A percentile compares a stretch with the other conserved stretches of the same genome.
These are phyloP conservation scores for Plantago lanceolata DNA, from an alignment of 305 asterid species.

Conservation along the genomic window DNA sequence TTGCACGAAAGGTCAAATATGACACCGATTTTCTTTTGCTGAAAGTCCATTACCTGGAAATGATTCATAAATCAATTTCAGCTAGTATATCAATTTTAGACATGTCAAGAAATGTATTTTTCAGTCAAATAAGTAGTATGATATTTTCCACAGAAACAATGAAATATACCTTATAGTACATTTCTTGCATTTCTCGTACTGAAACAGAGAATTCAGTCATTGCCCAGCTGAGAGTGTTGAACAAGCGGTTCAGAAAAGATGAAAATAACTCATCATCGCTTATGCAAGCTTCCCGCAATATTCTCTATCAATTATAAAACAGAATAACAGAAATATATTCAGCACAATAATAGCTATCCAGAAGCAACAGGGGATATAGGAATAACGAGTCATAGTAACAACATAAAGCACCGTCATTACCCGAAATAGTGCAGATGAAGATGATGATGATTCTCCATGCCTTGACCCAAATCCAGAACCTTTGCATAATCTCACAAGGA, in stretches of 20 bases:
- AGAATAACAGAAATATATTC: conserved; percentile 8
- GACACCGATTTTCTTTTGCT: conserved; percentile 80
- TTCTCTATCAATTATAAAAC: conserved; percentile 38
- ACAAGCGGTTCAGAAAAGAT: conserved; percentile 78
- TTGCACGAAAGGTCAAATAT: conserved; percentile 93
- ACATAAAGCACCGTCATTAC: conserved; percentile 28
- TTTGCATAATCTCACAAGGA: conserved; percentile 73
- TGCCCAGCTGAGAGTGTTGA: conserved; percentile 93
- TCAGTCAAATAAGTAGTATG: neutral
- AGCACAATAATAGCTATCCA: conserved; percentile 19
- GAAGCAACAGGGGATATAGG: conserved; percentile 6
- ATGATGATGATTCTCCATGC: conserved; percentile 80
- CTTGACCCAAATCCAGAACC: conserved; percentile 80
- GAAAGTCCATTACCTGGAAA: conserved; percentile 75
- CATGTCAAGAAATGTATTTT: neutral
- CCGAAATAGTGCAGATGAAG: conserved; percentile 77
- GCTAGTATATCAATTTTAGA: neutral
- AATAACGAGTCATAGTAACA: conserved; percentile 13
- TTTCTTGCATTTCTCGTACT: conserved; percentile 91
- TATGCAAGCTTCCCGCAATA: conserved; percentile 82
- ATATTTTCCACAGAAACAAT: conserved; percentile 3
- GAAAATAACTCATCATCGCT: conserved; percentile 68
- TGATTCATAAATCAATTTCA: conserved; percentile 21
- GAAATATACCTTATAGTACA: conserved; percentile 55
- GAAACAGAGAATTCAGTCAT: conserved; percentile 96